phyloP scores from a whole-genome alignment of 2,329 filamentous ascomycete genomes.

The Lasiodiplodia gonubiensis region DNA sequence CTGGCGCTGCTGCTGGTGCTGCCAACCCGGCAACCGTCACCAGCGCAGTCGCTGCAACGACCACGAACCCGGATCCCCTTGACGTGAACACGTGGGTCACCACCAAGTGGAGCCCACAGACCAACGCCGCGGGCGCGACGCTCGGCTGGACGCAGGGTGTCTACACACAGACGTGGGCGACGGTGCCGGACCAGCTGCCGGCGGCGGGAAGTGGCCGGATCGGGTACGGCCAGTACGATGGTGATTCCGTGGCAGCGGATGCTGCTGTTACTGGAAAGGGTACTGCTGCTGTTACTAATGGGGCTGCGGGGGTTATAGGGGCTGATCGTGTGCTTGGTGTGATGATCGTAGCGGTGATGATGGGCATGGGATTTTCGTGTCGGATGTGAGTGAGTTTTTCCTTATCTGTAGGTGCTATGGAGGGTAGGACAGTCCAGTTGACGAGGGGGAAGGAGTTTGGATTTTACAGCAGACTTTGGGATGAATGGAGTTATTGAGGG shows the following conservation, averaged over 20 bases:
- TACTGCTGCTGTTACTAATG: not conserved
- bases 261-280: not conserved
- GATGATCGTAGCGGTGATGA: no score
- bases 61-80: no score
- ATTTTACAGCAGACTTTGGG: no score
- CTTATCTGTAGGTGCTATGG: not conserved
- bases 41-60: not conserved
- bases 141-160: not conserved
- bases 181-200: slow-evolving; percentile 5
- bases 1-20: not conserved
- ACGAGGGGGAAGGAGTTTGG: not conserved
- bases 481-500: no score
- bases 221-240: not conserved
- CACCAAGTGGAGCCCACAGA: not conserved
- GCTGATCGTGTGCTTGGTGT: not conserved
- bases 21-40: not conserved
- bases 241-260: no score
- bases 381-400: not conserved
- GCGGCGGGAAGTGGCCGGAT: slow-evolving; percentile 4
- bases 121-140: not conserved
- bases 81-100: not conserved
- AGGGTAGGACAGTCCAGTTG: not conserved
- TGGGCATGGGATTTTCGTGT: slow-evolving; percentile 1
- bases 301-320: not conserved
- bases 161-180: slow-evolving; percentile 2